These are phyloP conservation scores for Aaosphaeria arxii DNA, from an alignment of 2,329 filamentous ascomycete species.

Conservation along the genomic window DNA sequence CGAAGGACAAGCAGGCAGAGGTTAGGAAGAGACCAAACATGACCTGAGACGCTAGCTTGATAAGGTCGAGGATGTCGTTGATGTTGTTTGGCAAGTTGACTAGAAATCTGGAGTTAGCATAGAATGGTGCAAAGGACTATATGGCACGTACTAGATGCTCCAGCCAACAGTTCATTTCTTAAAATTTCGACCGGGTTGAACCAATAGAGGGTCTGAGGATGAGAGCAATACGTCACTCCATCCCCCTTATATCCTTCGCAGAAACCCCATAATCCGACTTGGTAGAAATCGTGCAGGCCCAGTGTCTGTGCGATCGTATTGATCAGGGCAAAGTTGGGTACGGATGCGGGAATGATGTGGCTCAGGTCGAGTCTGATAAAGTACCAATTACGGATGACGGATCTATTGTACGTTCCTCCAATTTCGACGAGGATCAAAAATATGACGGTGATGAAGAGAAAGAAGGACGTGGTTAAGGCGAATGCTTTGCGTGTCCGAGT, in stretches of 20 bases:
- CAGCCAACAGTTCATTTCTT: slow-evolving; percentile 73
- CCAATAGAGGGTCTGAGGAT: slow-evolving; percentile 71
- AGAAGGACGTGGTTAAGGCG: slow-evolving; percentile 62
- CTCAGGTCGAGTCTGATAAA: slow-evolving; percentile 83
- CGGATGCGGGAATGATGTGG: slow-evolving; percentile 71
- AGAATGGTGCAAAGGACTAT: neutral
- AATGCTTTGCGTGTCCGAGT: slow-evolving; percentile 56
- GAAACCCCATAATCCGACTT: slow-evolving; percentile 86
- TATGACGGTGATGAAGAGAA: slow-evolving; percentile 71
- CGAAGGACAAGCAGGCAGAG: slow-evolving; percentile 65
- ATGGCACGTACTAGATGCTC: slow-evolving; percentile 64
- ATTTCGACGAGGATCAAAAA: slow-evolving; percentile 81
- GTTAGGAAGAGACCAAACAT: slow-evolving; percentile 90
- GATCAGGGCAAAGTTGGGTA: slow-evolving; percentile 71
- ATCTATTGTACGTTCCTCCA: slow-evolving; percentile 65
- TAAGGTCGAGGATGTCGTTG: slow-evolving; percentile 68
- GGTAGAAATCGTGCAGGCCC: slow-evolving; percentile 91
- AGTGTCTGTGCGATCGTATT: slow-evolving; percentile 84
- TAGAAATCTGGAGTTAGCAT: slow-evolving; percentile 19
- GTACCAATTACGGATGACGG: slow-evolving; percentile 67
- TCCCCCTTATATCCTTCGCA: slow-evolving; percentile 79
- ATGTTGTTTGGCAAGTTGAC: slow-evolving; percentile 76
- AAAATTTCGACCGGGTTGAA: slow-evolving; percentile 88
- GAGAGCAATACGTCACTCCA: slow-evolving; percentile 74
- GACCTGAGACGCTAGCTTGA: slow-evolving; percentile 71